These are phyloP conservation scores for Lanzia echinophila DNA, from an alignment of 2,329 filamentous ascomycete genomes.

Conservation along the genomic window DNA sequence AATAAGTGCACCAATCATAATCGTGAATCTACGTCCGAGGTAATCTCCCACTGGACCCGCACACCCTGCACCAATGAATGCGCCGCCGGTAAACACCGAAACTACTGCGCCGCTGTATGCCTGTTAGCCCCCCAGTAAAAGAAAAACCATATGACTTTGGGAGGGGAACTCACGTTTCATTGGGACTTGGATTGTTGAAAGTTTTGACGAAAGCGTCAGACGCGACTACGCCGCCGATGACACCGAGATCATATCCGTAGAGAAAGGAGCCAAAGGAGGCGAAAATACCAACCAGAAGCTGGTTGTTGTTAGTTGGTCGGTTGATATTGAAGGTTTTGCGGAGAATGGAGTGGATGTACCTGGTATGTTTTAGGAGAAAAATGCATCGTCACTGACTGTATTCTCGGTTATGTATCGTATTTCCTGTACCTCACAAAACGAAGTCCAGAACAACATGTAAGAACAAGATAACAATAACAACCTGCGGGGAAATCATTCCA, in stretches of 20 bases:
- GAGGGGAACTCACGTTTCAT: constrained; percentile 22
- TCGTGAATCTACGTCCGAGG: constrained; percentile 65
- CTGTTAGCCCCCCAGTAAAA: no score
- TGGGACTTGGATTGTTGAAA: constrained; percentile 32
- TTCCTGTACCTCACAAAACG: no score
- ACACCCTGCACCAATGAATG: constrained; percentile 51
- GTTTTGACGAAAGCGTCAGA: constrained; percentile 38
- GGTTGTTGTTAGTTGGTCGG: no score
- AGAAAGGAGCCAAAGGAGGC: constrained; percentile 49
- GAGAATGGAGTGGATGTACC: no score
- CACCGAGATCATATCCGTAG: constrained; percentile 46
- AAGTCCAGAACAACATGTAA: no score
- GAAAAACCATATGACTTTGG: neutral
- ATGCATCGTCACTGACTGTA: no score
- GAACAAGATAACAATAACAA: no score
- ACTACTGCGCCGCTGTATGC: constrained; percentile 62
- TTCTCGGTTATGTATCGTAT: no score
- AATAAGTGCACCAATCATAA: constrained; percentile 61
- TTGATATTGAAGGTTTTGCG: no score
- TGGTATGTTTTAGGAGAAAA: no score
- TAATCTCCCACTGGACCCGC: constrained; percentile 44
- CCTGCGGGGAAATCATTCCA: no score
- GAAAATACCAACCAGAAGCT: constrained; percentile 38
- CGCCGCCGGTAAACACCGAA: constrained; percentile 66
- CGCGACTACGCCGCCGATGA: constrained; percentile 34